Evolutionary conservation across 345 rosid species (phyloP).

Genomic region (Ailanthus altissimus): DNA sequence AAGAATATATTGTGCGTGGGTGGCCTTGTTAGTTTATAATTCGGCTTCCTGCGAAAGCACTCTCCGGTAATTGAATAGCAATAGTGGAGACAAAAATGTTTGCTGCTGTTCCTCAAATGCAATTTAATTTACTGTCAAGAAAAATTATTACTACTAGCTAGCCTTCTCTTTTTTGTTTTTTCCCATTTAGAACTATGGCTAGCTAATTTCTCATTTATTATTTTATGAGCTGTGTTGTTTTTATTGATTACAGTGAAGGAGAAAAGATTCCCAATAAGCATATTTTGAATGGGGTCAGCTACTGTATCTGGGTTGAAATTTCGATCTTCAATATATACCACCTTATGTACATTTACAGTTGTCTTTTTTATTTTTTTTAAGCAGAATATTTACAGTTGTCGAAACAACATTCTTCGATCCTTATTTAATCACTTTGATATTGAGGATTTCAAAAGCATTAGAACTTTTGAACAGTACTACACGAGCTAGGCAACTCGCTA

Average conservation of each 20-base stretch:
- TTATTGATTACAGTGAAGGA: constrained; percentile 28
- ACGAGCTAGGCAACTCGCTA: not conserved
- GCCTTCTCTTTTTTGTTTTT: not conserved
- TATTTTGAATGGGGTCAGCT: constrained; percentile 23
- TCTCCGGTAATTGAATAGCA: constrained; percentile 3
- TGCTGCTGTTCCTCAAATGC: constrained; percentile 26
- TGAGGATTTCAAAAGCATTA: not conserved
- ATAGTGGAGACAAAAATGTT: constrained; percentile 24
- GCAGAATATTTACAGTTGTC: not conserved
- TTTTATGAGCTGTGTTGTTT: not conserved
- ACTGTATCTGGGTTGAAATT: constrained; percentile 4
- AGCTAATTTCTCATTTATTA: not conserved
- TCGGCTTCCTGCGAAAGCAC: constrained; percentile 21
- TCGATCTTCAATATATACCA: not conserved
- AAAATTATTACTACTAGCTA: not conserved
- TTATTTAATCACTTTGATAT: not conserved
- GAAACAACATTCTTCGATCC: not conserved
- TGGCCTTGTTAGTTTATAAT: not conserved
- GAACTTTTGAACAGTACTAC: not conserved
- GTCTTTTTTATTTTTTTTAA: no score
- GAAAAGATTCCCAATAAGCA: constrained; percentile 37
- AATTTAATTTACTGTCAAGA: constrained; percentile 11
- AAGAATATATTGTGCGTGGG: constrained; percentile 11
- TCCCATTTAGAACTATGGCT: not conserved
- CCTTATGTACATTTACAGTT: not conserved